These are phyloP conservation scores for Teunomyces panamensis DNA, from an alignment of 805 yeast genomes.

Conservation along the genomic window DNA sequence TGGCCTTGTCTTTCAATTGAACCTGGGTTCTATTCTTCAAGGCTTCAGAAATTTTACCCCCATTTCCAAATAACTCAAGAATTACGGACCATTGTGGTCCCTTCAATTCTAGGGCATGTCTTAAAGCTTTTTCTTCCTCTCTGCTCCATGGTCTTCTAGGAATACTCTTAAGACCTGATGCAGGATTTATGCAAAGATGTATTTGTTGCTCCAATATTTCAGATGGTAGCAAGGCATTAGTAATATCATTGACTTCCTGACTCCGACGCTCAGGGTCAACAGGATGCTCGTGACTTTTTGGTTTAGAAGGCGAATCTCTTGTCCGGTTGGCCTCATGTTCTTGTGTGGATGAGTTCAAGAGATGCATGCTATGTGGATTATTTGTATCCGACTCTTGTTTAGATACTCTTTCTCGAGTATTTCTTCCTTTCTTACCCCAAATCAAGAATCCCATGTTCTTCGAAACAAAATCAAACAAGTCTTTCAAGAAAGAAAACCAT, in stretches of 20 bases:
- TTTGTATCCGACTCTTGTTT: slow-evolving; percentile 6
- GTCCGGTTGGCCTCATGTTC: background rate
- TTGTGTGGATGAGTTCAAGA: slow-evolving; percentile 8
- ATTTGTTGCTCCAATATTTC: slow-evolving; percentile 44
- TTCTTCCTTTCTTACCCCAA: slow-evolving; percentile 57
- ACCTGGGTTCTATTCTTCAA: slow-evolving; percentile 86
- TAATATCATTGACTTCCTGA: slow-evolving; percentile 23
- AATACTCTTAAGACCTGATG: slow-evolving; percentile 20
- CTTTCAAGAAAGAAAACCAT: slow-evolving; percentile 82
- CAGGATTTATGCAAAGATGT: slow-evolving; percentile 35
- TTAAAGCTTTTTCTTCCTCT: slow-evolving; percentile 82
- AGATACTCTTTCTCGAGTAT: slow-evolving; percentile 6
- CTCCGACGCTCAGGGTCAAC: slow-evolving; percentile 8
- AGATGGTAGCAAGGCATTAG: slow-evolving; percentile 37
- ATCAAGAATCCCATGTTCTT: slow-evolving; percentile 69
- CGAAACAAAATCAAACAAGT: slow-evolving; percentile 71
- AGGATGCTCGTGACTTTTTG: background rate
- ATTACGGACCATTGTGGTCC: slow-evolving; percentile 97
- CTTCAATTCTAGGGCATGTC: slow-evolving; percentile 72
- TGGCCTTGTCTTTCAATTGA: slow-evolving; percentile 92
- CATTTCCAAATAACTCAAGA: slow-evolving; percentile 87
- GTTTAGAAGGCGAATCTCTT: background rate
- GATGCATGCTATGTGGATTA: slow-evolving; percentile 22
- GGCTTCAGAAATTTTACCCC: slow-evolving; percentile 80
- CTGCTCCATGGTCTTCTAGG: slow-evolving; percentile 76